Evolutionary conservation across 2,329 filamentous ascomycete species (phyloP).

Genomic region (Diaporthe aspalathi): DNA sequence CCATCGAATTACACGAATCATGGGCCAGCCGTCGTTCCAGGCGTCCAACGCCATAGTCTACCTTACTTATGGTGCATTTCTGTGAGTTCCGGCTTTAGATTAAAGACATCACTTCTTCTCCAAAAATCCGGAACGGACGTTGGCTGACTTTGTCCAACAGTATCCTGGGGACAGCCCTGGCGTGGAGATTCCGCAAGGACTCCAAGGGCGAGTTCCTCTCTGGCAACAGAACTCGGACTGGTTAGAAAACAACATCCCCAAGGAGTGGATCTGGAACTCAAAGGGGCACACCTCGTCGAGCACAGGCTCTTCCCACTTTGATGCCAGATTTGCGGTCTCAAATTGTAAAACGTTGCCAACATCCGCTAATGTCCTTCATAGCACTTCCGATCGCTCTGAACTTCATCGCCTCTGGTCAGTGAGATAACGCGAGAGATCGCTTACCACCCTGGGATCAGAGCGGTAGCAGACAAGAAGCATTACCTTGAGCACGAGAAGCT

Average conservation of each 20-base stretch:
- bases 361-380: constrained; percentile 50
- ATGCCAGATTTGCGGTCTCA: constrained; percentile 15
- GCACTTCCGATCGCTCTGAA: constrained; percentile 85
- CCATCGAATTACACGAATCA: constrained; percentile 51
- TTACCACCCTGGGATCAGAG: constrained; percentile 62
- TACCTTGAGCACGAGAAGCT: constrained; percentile 37
- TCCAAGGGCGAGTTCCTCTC: constrained; percentile 78
- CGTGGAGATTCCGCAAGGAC: constrained; percentile 71
- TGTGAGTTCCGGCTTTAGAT: constrained; percentile 62
- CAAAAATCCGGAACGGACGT: background rate
- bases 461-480: constrained; percentile 65
- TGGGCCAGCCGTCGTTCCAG: constrained; percentile 80
- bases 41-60: constrained; percentile 89
- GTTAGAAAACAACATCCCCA: constrained; percentile 61
- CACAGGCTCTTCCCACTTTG: constrained; percentile 37
- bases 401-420: constrained; percentile 94
- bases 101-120: background rate
- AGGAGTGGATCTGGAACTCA: background rate
- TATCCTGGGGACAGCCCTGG: constrained; percentile 69
- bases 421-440: constrained; percentile 50
- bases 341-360: background rate
- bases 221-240: constrained; percentile 85
- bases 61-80: constrained; percentile 79
- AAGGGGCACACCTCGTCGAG: background rate
- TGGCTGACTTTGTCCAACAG: constrained; percentile 52